Base-by-base conservation (phyloP, 768 basidiomycete genomes). In the Leucogyrophana mollusca region DNA sequence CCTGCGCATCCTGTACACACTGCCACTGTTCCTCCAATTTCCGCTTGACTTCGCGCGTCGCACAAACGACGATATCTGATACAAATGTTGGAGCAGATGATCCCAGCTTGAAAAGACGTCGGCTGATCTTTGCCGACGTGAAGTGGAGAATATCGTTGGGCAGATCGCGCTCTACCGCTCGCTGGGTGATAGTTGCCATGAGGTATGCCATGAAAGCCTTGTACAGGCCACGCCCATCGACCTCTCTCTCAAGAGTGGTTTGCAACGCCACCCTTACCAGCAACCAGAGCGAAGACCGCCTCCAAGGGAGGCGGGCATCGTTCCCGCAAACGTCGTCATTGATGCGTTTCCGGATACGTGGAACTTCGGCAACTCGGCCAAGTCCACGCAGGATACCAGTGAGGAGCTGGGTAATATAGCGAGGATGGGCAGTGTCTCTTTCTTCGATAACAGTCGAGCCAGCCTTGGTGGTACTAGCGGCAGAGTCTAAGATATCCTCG, bases 261-360 rank as follows among this genome's bases (percentile, higher is more conserved):
- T 78, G 76, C 20, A 77, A 50, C 1, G 66, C 64, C 4, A 80
- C 73, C 7, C 78, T 72, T 25, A 77, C 56, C 10, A 76, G 54
- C 4, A 79, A 69, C 78, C 78, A 81, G 9, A 77, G 59, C 1
- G 75, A 60, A 5, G 76, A 75, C 18, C 79, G 65, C 21, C 80
- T 61, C 78, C 78, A 81, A 11, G 64, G 79, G 44, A 66, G 58
- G 23, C 51, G 41, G 2, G 71, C 60, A 17, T 61, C 46, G 4
- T 63, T 33, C 72, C 74, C 74, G 2, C 74, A 59, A 2, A 78
- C 71, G 18, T 80, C 73, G 41, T 80, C 77, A 5, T 62, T 64
- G 0, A 78, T 61, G 7, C 73, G 71, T 54, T 80, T 80, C 10
- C 44, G 51, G 16, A 73, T 65, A 7, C 63, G 55, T 32, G 23